A percentile compares a stretch with the other conserved stretches of the same genome.
Conservation (phyloP, 176 grass and related monocot genomes). For the Themeda triandra region DNA sequence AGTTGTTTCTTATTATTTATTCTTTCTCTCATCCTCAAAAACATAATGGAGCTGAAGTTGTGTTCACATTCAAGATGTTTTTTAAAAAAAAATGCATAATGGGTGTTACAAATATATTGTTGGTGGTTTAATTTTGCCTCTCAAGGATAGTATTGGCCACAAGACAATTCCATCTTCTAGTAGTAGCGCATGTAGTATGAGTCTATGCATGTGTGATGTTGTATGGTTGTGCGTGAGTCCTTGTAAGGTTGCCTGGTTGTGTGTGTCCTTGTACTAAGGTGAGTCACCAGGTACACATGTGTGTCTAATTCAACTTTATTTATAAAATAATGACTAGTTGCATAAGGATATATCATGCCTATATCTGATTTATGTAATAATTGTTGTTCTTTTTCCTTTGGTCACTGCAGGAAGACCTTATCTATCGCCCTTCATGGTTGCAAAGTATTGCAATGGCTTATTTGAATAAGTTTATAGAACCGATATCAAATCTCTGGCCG, state of each 20-base stretch:
- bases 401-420: slow-evolving; percentile 39
- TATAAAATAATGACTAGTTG: not conserved
- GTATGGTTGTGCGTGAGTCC: not conserved
- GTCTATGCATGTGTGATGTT: not conserved
- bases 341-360: not conserved
- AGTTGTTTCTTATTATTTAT: not conserved
- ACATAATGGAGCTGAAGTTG: not conserved
- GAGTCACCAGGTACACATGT: not conserved
- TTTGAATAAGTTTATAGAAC: slow-evolving; percentile 52
- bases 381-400: not conserved
- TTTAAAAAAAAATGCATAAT: not conserved
- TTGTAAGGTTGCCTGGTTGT: not conserved
- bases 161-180: not conserved
- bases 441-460: slow-evolving; percentile 30
- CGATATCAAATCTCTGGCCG: slow-evolving; percentile 32
- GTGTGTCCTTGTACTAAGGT: not conserved
- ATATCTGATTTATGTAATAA: not conserved
- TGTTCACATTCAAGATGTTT: not conserved
- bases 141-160: not conserved
- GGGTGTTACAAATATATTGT: not conserved
- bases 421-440: slow-evolving; percentile 33
- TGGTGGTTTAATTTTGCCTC: not conserved
- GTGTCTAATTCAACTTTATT: not conserved
- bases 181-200: not conserved
- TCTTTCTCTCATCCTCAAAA: not conserved